Evolutionary conservation across 139 green algal species (phyloP), one percentile per base, ranked within the genome.

Genomic region (Ostreobium quekettii): DNA sequence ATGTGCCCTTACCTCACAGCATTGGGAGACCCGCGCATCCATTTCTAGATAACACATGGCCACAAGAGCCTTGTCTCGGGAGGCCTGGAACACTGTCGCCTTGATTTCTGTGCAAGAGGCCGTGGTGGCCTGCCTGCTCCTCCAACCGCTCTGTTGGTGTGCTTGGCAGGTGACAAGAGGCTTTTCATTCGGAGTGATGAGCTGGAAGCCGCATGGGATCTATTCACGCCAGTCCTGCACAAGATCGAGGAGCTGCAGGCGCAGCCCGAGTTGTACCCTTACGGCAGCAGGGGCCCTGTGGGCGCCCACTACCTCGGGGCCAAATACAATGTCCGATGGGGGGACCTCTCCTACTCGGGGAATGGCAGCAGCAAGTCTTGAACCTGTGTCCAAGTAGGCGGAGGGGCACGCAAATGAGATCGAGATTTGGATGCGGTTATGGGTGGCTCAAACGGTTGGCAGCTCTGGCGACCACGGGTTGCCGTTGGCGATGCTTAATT

Each of bases 221-320:
- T 97, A 31, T 99, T 97, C 87, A 98, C 91, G 0, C 95, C 95
- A 0, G 70, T 97, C 65, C 80, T 97, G 65, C 66, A 90, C 63
- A 78, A 85, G 58, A 85, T 90, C 46, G 85, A 91, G 70, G 47
- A 78, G 15, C 39, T 75, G 53, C 67, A 86, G 71, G 72, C 96
- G 15, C 48, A 74, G 28, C 94, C 94, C 1, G 94, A 99, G 83
- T 76, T 96, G 70, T 99, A 99, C 80, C 95, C 94, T 0, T 99
- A 98, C 70, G 93, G 93, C 75, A 92, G 80, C 72, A 72, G 94
- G 19, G 95, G 95, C 2, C 95, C 95, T 4, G 86, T 99, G 60
- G 94, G 94, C 0, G 82, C 91, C 2, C 91, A 99, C 80, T 99
- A 99, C 79, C 78, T 99, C 33, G 95, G 93, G 3, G 89, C 93